Evolutionary conservation across 352 stramenopile genomes (phyloP).

Genomic region (Phytophthora nicotianae): DNA sequence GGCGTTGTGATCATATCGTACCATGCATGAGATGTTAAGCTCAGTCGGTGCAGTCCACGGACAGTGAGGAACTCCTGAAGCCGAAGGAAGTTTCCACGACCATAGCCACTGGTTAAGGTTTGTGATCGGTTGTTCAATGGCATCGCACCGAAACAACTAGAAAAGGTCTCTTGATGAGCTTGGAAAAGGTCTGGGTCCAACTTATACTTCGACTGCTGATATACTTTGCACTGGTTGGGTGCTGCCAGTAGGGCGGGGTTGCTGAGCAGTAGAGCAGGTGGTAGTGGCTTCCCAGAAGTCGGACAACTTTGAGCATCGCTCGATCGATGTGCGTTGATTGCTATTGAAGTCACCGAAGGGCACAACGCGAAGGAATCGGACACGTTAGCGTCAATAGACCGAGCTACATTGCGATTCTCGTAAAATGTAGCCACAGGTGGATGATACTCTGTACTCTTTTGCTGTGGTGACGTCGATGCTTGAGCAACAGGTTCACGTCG

Average conservation of each 20-base stretch:
- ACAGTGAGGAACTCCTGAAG: slow-evolving; percentile 54
- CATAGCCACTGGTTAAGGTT: slow-evolving; percentile 3
- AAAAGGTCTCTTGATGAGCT: slow-evolving; percentile 34
- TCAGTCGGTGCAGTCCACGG: slow-evolving; percentile 49
- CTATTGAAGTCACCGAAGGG: slow-evolving; percentile 20
- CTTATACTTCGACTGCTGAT: slow-evolving; percentile 52
- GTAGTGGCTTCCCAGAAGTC: slow-evolving; percentile 9
- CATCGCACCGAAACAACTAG: slow-evolving; percentile 34
- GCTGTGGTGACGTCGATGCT: slow-evolving; percentile 1
- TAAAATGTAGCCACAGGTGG: neutral
- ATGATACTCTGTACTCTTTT: slow-evolving; percentile 6
- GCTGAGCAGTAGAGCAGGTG: slow-evolving; percentile 19
- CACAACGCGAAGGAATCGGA: slow-evolving; percentile 12
- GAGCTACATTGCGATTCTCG: slow-evolving; percentile 1
- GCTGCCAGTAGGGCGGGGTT: slow-evolving; percentile 12
- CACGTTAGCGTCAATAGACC: slow-evolving; percentile 1
- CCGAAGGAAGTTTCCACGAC: slow-evolving; percentile 45
- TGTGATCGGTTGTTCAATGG: slow-evolving; percentile 21
- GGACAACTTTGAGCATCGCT: neutral
- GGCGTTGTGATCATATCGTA: slow-evolving; percentile 47
- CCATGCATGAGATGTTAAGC: slow-evolving; percentile 52
- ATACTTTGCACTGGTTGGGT: slow-evolving; percentile 32
- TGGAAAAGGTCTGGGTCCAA: slow-evolving; percentile 52
- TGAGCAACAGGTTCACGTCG: slow-evolving; percentile 9
- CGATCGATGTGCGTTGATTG: slow-evolving; percentile 11